Evolutionary conservation across 768 basidiomycete species (phyloP), one percentile per base, ranked within the genome.

Genomic region (Leccinum aurantiacum): DNA sequence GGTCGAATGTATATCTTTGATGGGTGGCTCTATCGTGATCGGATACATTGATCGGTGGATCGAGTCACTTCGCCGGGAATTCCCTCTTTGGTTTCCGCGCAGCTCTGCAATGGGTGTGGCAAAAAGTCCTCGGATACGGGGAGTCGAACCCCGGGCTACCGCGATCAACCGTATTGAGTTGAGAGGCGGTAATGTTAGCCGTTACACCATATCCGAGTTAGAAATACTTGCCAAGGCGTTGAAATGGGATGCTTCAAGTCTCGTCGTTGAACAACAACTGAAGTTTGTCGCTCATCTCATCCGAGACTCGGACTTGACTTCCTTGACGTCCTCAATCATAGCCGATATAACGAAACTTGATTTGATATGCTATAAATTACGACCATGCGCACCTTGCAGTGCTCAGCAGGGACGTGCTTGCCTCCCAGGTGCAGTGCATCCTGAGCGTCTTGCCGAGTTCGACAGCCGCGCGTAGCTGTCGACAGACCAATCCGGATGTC

Each of bases 401-500:
- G 86, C 37, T 89, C 84, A 46, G 75, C 79, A 0, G 93, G 92
- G 0, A 93, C 87, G 17, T 87, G 80, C 22, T 80, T 0, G 93
- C 92, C 67, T 93, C 90, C 3, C 93, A 82, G 0, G 92, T 93
- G 93, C 22, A 22, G 22, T 49, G 33, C 33, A 94, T 91, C 1
- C 90, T 93, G 29, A 95, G 75, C 0, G 92, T 85, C 68, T 95
- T 95, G 3, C 80, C 79, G 1, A 91, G 78, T 17, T 76, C 72
- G 6, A 94, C 81, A 0, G 92, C 91, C 1, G 81, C 81, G 15
- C 77, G 76, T 6, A 94, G 81, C 70, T 94, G 92, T 9, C 87
- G 77, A 1, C 33, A 13, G 33, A 73, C 71, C 75, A 54, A 80
- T 85, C 66, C 93, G 93, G 1, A 86, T 66, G 0, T 83, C 79